Conservation (phyloP, 2,329 filamentous ascomycete genomes). For the Clarireedia monteithiana region DNA sequence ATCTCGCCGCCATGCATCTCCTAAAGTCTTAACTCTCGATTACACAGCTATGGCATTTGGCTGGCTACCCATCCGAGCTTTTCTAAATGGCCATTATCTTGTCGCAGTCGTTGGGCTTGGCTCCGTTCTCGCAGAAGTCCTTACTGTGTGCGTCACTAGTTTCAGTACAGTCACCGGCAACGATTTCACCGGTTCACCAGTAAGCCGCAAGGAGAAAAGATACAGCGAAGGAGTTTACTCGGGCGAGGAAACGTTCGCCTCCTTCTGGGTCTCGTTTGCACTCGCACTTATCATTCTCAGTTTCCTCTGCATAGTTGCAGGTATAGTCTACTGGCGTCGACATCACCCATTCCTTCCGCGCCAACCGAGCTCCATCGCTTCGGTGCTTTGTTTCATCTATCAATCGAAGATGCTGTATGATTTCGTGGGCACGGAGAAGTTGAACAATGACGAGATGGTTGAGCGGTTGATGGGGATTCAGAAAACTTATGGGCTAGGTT, state of each 20-base stretch:
- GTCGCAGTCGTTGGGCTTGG: conserved; percentile 64
- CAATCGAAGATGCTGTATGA: conserved; percentile 72
- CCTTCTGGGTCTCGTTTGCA: conserved; percentile 59
- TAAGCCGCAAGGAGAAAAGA: too few relatives aligned
- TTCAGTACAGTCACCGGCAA: conserved; percentile 57
- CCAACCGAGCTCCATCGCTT: conserved; percentile 71
- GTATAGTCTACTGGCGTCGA: conserved; percentile 52
- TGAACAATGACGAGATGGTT: conserved; percentile 53
- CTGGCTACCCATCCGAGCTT: conserved; percentile 53
- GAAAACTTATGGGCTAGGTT: conserved; percentile 68
- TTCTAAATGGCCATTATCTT: conserved; percentile 56
- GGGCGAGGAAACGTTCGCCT: conserved; percentile 52
- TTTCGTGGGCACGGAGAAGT: conserved; percentile 59
- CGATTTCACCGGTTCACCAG: conserved; percentile 40
- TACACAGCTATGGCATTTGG: conserved; percentile 66
- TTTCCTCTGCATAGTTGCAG: conserved; percentile 48
- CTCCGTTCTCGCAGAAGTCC: conserved; percentile 63
- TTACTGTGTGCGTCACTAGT: conserved; percentile 61
- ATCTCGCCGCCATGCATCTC: conserved; percentile 54
- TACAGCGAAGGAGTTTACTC: conserved; percentile 27
- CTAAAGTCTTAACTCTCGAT: conserved; percentile 60
- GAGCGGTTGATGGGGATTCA: conserved; percentile 48
- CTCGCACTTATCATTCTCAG: conserved; percentile 55
- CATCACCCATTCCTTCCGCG: conserved; percentile 66
- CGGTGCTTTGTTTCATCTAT: conserved; percentile 69